Evolutionary conservation across 1,284 basidiomycete genomes (phyloP), one percentile per base, ranked within the genome.

Genomic region (Cryptococcus amylolentus): DNA sequence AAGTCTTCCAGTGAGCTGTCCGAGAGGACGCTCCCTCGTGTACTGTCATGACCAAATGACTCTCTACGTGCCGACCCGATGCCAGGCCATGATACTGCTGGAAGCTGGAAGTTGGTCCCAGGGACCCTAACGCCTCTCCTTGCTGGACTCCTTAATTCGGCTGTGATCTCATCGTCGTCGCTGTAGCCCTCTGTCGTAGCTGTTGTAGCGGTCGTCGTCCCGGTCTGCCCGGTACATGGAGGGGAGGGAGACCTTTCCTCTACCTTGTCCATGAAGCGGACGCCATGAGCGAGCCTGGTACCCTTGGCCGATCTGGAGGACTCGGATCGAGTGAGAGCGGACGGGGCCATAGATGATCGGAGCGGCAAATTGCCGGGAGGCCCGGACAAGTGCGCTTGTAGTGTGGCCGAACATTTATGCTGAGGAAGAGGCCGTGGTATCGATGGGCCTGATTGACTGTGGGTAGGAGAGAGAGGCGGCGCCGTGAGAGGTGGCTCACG

Each of bases 261-360:
- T 44, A 57, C 52, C 47, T 49, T 52, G n/a, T 64, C 57, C 43
- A 67, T 58, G 45, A 69, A 69, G 10, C 67, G 51, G 4, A 69
- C 67, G 7, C 66, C 65, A 31, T 51, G 49, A 5, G 65, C 45
- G 16, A 52, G 39, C 41, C 54, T 38, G 7, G 13, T 23, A 9
- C 57, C 51, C 42, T 51, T 43, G 7, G 42, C 38, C 6, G 55
- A 51, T 23, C 49, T 38, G 18, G 52, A 46, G 1, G 61, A 58
- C 28, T 18, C 41, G 8, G 61, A 51, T 13, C 61, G 52, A 20
- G 18, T 31, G 14, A 56, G 20, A 5, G 45, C 31, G 16, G 52
- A 9, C n/a, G 10, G 5, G 7, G 57, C 51, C 31, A 44, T 9
- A 5, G 49, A 43, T 8, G 45, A 47, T 12, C 48, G 39, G 3